Percentiles rank a stretch among this genome's conserved stretches.
phyloP scores from a whole-genome alignment of 2,329 filamentous ascomycete species.

The Aspergillus sp. region DNA sequence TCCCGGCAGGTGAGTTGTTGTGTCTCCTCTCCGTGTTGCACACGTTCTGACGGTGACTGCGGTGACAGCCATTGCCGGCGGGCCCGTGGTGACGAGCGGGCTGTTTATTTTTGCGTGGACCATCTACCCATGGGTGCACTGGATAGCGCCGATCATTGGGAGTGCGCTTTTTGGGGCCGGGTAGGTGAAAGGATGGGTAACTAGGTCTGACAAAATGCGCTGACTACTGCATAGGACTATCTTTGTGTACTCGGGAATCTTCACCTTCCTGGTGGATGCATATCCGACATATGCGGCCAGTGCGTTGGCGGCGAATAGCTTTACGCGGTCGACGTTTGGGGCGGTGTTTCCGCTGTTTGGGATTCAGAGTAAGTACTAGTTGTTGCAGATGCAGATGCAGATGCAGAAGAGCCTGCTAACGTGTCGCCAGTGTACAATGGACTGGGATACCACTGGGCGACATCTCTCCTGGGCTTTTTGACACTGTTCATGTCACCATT shows the following conservation, averaged over 20 bases:
- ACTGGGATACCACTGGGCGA: slow-evolving; percentile 39
- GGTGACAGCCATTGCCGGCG: slow-evolving; percentile 53
- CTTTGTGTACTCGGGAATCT: slow-evolving; percentile 72
- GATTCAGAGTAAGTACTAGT: slow-evolving; percentile 40
- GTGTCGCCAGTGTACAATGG: slow-evolving; percentile 36
- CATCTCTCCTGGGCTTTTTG: slow-evolving; percentile 34
- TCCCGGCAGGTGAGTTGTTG: slow-evolving; percentile 52
- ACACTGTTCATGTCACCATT: slow-evolving; percentile 37
- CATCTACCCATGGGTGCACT: slow-evolving; percentile 61
- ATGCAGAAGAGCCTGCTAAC: slow-evolving; percentile 5
- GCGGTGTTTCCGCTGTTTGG: slow-evolving; percentile 71
- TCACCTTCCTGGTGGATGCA: slow-evolving; percentile 71
- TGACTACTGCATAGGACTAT: slow-evolving; percentile 49
- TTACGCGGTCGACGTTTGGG: slow-evolving; percentile 68
- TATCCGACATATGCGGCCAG: slow-evolving; percentile 40
- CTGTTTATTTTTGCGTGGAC: slow-evolving; percentile 89
- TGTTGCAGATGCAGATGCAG: not conserved
- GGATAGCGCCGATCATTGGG: slow-evolving; percentile 66
- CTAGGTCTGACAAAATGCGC: slow-evolving; percentile 16
- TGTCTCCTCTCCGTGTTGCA: not conserved
- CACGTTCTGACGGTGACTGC: slow-evolving; percentile 4
- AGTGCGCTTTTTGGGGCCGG: slow-evolving; percentile 61
- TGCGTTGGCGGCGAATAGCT: slow-evolving; percentile 75
- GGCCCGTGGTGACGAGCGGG: slow-evolving; percentile 65
- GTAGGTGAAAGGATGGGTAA: slow-evolving; percentile 41